phyloP scores from a whole-genome alignment of 805 yeast genomes.

The Candida insectalens region DNA sequence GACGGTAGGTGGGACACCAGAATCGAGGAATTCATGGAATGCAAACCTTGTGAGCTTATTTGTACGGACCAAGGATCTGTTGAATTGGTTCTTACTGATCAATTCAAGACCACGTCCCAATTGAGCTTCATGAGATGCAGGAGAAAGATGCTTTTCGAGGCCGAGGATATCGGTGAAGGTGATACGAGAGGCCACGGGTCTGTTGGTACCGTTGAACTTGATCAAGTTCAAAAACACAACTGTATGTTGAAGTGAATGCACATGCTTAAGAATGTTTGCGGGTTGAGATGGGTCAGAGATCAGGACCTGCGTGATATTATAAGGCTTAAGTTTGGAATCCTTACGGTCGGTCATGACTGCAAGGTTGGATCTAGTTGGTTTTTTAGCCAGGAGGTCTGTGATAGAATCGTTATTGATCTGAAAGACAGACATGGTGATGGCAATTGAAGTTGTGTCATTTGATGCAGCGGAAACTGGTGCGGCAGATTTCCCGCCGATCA shows the following conservation, averaged over 20 bases:
- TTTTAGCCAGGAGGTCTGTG: conserved; percentile 24
- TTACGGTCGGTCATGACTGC: conserved; percentile 33
- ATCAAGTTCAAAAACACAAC: conserved; percentile 17
- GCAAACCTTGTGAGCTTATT: conserved; percentile 40
- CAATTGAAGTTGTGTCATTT: too few relatives aligned
- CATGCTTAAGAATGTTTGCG: neutral
- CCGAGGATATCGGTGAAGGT: conserved; percentile 44
- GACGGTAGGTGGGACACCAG: conserved; percentile 22
- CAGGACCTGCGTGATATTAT: conserved; percentile 30
- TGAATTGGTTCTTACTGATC: conserved; percentile 27
- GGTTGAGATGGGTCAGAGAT: conserved; percentile 11
- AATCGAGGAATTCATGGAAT: conserved; percentile 32
- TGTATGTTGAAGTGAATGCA: neutral
- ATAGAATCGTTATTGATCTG: conserved; percentile 41
- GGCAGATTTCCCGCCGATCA: neutral
- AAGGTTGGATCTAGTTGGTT: conserved; percentile 19
- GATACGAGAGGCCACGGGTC: conserved; percentile 23
- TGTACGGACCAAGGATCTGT: conserved; percentile 34
- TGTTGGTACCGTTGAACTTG: conserved; percentile 4
- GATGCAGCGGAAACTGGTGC: conserved; percentile 4
- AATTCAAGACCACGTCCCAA: conserved; percentile 38
- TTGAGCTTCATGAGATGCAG: conserved; percentile 39
- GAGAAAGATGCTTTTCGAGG: conserved; percentile 30
- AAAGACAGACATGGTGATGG: conserved; percentile 40
- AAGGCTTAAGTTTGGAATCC: conserved; percentile 35